Conservation (phyloP, 176 grass and related monocot genomes). For the Pontederia paniculata region DNA sequence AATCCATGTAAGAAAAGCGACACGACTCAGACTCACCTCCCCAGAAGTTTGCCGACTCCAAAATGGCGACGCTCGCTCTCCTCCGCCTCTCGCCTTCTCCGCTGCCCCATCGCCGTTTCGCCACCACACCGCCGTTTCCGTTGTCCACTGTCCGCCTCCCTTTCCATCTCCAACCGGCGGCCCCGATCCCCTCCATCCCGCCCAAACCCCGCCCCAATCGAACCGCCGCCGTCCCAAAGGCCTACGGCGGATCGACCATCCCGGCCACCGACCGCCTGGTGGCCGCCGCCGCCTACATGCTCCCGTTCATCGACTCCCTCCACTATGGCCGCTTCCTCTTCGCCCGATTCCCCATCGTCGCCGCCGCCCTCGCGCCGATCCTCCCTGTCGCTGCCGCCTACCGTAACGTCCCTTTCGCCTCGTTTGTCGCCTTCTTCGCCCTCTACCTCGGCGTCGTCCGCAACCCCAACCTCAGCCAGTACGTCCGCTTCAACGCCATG, state of each 20-base stretch:
- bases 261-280: slow-evolving; percentile 26
- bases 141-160: not conserved
- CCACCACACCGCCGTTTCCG: not conserved
- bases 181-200: slow-evolving; percentile 1
- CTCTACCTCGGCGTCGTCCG: slow-evolving; percentile 22
- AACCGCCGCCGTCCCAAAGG: slow-evolving; percentile 5
- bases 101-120: not conserved
- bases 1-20: too few species aligned
- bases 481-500: slow-evolving; percentile 21
- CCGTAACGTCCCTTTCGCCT: slow-evolving; percentile 7
- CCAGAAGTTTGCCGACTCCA: not conserved
- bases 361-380: slow-evolving; percentile 19
- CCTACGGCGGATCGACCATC: slow-evolving; percentile 6
- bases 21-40: not conserved
- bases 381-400: slow-evolving; percentile 16
- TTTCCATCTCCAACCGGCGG: not conserved
- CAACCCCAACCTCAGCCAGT: slow-evolving; percentile 5
- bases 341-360: slow-evolving; percentile 17
- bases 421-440: slow-evolving; percentile 17
- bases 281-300: slow-evolving; percentile 28
- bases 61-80: slow-evolving; percentile 14
- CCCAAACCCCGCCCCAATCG: not conserved
- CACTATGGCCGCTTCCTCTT: slow-evolving; percentile 29
- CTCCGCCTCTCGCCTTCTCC: slow-evolving; percentile 23
- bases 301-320: slow-evolving; percentile 30